Percentiles rank a stretch among this genome's conserved stretches.
These are phyloP conservation scores for Cyclaneusma minus DNA, from an alignment of 2,329 filamentous ascomycete genomes.

Conservation along the genomic window DNA sequence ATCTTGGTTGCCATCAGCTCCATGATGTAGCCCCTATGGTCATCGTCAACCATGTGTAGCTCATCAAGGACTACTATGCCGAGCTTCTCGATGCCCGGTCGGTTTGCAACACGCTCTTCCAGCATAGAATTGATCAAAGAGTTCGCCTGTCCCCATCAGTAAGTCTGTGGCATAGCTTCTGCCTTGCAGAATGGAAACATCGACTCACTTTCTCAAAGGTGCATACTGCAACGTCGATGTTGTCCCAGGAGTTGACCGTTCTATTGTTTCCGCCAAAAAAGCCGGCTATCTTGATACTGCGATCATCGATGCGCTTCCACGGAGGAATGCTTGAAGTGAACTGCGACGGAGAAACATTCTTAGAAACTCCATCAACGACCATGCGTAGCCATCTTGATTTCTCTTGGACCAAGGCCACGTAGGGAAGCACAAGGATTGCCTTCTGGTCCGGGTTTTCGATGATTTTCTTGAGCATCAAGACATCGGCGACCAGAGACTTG, in stretches of 20 bases:
- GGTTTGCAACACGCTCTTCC: slow-evolving; percentile 48
- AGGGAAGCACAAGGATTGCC: slow-evolving; percentile 58
- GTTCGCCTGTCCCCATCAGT: slow-evolving; percentile 43
- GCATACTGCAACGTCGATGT: slow-evolving; percentile 66
- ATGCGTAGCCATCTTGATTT: slow-evolving; percentile 60
- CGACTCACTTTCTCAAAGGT: slow-evolving; percentile 56
- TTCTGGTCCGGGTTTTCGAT: slow-evolving; percentile 49
- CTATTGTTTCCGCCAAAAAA: slow-evolving; percentile 64
- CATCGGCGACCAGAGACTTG: slow-evolving; percentile 58
- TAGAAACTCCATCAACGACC: slow-evolving; percentile 42
- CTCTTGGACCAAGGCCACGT: slow-evolving; percentile 67
- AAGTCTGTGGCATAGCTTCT: no score
- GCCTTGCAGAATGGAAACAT: background rate
- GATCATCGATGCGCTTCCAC: slow-evolving; percentile 38
- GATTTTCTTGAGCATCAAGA: slow-evolving; percentile 58
- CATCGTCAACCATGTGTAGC: slow-evolving; percentile 70
- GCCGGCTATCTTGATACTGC: slow-evolving; percentile 48
- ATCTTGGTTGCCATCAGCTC: slow-evolving; percentile 63
- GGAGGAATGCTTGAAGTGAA: slow-evolving; percentile 14
- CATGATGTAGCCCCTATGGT: slow-evolving; percentile 58
- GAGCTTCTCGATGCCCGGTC: slow-evolving; percentile 48
- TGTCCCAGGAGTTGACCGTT: slow-evolving; percentile 48
- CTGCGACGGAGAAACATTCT: slow-evolving; percentile 9
- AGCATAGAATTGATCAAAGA: slow-evolving; percentile 58
- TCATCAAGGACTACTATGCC: slow-evolving; percentile 60